A percentile compares a stretch with the other conserved stretches of the same genome.
These are phyloP conservation scores for Gossypium davidsonii DNA, from an alignment of 441 rosid species.

Conservation along the genomic window DNA sequence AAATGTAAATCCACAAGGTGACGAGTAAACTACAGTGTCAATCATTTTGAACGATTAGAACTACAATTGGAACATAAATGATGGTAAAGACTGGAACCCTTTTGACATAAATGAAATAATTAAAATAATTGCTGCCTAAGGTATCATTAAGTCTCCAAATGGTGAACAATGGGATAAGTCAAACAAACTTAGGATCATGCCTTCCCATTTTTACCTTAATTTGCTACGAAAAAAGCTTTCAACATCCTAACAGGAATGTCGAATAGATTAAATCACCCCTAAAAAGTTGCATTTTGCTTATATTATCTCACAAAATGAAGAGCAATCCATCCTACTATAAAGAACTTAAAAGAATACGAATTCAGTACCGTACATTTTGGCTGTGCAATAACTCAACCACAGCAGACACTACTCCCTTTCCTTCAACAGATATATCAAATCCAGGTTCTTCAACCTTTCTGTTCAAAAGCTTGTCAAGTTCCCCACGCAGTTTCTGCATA, in stretches of 20 bases:
- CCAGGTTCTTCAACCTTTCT: constrained; percentile 86
- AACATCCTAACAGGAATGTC: not conserved
- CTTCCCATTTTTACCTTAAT: not conserved
- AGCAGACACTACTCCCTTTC: constrained; percentile 85
- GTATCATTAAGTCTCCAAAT: not conserved
- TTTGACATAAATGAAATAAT: not conserved
- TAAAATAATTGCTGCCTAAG: not conserved
- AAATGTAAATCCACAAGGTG: not conserved
- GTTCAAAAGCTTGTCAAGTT: constrained; percentile 71
- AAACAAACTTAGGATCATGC: not conserved
- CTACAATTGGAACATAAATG: not conserved
- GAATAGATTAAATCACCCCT: not conserved
- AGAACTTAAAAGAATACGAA: not conserved
- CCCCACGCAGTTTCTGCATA: constrained; percentile 67
- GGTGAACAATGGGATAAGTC: not conserved
- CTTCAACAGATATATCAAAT: constrained; percentile 65
- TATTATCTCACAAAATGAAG: not conserved
- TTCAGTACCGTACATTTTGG: constrained; percentile 32
- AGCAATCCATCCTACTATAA: not conserved
- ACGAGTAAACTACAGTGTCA: not conserved
- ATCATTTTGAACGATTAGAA: not conserved
- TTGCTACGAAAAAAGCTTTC: not conserved
- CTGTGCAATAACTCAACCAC: constrained; percentile 73
- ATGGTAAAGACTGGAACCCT: not conserved
- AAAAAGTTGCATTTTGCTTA: not conserved